These are phyloP conservation scores for Arxiozyma heterogenica DNA, from an alignment of 1,139 yeast species.

Conservation along the genomic window DNA sequence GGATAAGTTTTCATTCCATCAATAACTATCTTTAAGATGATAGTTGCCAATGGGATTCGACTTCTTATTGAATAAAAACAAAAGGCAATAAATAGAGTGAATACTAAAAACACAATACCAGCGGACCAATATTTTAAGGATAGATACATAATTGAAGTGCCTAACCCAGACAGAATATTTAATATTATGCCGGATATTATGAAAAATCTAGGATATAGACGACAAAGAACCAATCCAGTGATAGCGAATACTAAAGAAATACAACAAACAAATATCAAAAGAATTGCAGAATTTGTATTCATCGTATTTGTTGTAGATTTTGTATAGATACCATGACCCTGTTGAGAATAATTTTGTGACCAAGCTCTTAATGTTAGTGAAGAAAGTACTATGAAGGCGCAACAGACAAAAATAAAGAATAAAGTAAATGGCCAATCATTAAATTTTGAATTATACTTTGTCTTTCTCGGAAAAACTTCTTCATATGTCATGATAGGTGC, in stretches of 20 bases:
- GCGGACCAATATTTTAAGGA: constrained; percentile 62
- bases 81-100: constrained; percentile 50
- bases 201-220: constrained; percentile 56
- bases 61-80: constrained; percentile 66
- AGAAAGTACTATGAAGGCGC: constrained; percentile 66
- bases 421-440: constrained; percentile 70
- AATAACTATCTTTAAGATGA: constrained; percentile 53
- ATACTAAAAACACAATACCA: constrained; percentile 49
- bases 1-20: constrained; percentile 69
- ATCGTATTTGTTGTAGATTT: constrained; percentile 50
- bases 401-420: constrained; percentile 51
- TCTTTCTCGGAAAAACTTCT: constrained; percentile 24
- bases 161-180: constrained; percentile 62
- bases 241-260: constrained; percentile 53
- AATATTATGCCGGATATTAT: constrained; percentile 61
- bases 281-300: constrained; percentile 63
- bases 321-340: constrained; percentile 61
- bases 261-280: constrained; percentile 59
- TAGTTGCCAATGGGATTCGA: constrained; percentile 46
- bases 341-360: constrained; percentile 42
- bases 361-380: constrained; percentile 61
- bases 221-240: constrained; percentile 49
- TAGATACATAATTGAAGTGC: constrained; percentile 66
- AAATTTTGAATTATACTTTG: constrained; percentile 43
- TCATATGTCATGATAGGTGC: constrained; percentile 51